phyloP scores from a whole-genome alignment of 768 basidiomycete species.

The Strobilomyces dryophilus region DNA sequence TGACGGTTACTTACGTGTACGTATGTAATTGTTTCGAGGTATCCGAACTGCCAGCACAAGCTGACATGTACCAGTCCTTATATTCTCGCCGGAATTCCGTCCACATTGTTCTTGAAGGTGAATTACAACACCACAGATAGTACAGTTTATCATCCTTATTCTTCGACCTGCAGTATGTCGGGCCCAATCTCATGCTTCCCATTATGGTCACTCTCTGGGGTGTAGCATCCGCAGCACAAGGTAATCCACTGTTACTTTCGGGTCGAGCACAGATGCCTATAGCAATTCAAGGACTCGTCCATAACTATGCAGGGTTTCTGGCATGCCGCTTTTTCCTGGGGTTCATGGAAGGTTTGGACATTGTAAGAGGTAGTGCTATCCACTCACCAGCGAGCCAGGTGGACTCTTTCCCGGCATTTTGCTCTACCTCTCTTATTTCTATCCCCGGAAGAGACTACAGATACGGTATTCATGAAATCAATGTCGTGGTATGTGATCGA shows the following conservation, averaged over 20 bases:
- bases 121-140: background rate
- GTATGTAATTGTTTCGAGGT: background rate
- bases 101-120: conserved; percentile 51
- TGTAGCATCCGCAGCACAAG: background rate
- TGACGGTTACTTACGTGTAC: conserved; percentile 23
- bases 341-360: conserved; percentile 51
- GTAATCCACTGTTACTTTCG: background rate
- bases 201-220: background rate
- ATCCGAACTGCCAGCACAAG: background rate
- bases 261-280: background rate
- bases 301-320: conserved; percentile 48
- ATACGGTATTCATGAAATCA: conserved; percentile 9
- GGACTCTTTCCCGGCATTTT: conserved; percentile 56
- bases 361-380: background rate
- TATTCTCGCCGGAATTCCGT: conserved; percentile 45
- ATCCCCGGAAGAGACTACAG: conserved; percentile 29
- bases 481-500: background rate
- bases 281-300: conserved; percentile 40
- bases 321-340: conserved; percentile 26
- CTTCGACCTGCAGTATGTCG: background rate
- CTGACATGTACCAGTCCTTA: conserved; percentile 35
- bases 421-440: conserved; percentile 51
- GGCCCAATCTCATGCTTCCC: conserved; percentile 2
- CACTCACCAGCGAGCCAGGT: conserved; percentile 31
- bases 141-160: background rate